These are phyloP conservation scores for Neoascochyta sp. DNA, from an alignment of 2,329 filamentous ascomycete species.

Conservation along the genomic window DNA sequence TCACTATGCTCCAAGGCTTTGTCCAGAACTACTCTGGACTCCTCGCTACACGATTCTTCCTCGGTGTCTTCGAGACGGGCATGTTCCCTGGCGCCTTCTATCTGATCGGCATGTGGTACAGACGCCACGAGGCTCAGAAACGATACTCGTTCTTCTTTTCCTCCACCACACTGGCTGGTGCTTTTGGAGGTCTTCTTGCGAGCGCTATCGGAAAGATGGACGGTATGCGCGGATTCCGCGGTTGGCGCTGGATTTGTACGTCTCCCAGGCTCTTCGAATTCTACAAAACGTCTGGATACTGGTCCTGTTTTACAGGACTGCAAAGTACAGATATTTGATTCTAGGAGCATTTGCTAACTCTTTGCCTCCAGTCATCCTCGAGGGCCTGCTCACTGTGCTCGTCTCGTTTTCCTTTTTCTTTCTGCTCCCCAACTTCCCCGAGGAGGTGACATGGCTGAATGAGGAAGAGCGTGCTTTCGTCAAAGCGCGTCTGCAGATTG, in stretches of 20 bases:
- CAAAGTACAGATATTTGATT: too few relatives aligned
- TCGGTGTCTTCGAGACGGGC: slow-evolving; percentile 58
- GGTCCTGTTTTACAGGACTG: too few relatives aligned
- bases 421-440: slow-evolving; percentile 48
- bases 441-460: slow-evolving; percentile 48
- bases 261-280: too few relatives aligned
- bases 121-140: slow-evolving; percentile 80
- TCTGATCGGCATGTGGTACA: slow-evolving; percentile 85
- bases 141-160: slow-evolving; percentile 93
- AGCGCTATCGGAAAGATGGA: slow-evolving; percentile 89
- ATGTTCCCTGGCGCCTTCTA: slow-evolving; percentile 61
- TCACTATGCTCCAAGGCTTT: slow-evolving; percentile 71
- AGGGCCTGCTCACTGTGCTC: slow-evolving; percentile 45
- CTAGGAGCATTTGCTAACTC: background rate
- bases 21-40: slow-evolving; percentile 74
- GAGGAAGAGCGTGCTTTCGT: slow-evolving; percentile 47
- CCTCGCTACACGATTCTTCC: slow-evolving; percentile 74
- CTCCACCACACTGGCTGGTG: slow-evolving; percentile 72
- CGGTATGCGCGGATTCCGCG: slow-evolving; percentile 60
- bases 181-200: slow-evolving; percentile 82
- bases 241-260: slow-evolving; percentile 71
- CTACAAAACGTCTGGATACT: too few relatives aligned
- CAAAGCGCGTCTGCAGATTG: slow-evolving; percentile 44
- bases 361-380: slow-evolving; percentile 65
- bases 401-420: slow-evolving; percentile 48